Percentiles rank a stretch among this genome's conserved stretches.
These are phyloP conservation scores for Kodamaea laetipori DNA, from an alignment of 805 yeast genomes.

Conservation along the genomic window DNA sequence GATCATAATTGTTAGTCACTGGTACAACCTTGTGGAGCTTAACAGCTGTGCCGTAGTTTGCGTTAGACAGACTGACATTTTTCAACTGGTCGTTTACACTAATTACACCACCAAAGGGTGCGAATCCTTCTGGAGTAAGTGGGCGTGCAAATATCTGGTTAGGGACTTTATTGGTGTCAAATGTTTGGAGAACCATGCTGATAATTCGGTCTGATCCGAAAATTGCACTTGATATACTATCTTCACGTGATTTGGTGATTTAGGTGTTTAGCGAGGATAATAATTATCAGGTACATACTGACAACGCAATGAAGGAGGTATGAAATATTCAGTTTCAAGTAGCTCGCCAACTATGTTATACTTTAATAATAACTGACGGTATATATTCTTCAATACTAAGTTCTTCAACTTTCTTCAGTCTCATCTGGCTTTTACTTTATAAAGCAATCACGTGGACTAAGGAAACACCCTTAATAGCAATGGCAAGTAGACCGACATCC, in stretches of 20 bases:
- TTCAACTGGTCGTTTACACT: conserved; percentile 74
- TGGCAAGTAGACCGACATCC: no score
- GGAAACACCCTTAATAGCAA: no score
- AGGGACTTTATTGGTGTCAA: conserved; percentile 23
- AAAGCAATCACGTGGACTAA: no score
- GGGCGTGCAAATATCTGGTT: conserved; percentile 50
- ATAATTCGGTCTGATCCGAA: conserved; percentile 15
- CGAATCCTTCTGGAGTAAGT: conserved; percentile 67
- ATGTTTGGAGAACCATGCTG: conserved; percentile 46
- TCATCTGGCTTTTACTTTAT: no score
- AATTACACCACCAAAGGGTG: conserved; percentile 71
- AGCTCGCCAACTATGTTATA: no score
- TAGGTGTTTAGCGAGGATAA: no score
- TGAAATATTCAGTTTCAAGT: no score
- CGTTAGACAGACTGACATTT: conserved; percentile 43
- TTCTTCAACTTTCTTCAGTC: no score
- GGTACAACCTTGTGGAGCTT: conserved; percentile 77
- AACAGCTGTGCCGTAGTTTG: conserved; percentile 93
- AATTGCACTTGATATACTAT: conserved; percentile 2
- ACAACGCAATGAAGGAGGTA: no score
- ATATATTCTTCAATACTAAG: no score
- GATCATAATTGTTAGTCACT: conserved; percentile 51
- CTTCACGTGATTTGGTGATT: conserved; percentile 4
- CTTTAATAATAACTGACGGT: no score
- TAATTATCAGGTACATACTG: no score